Evolutionary conservation across 2,329 filamentous ascomycete genomes (phyloP), one percentile per base, ranked within the genome.

Genomic region (Fusarium stilboides): DNA sequence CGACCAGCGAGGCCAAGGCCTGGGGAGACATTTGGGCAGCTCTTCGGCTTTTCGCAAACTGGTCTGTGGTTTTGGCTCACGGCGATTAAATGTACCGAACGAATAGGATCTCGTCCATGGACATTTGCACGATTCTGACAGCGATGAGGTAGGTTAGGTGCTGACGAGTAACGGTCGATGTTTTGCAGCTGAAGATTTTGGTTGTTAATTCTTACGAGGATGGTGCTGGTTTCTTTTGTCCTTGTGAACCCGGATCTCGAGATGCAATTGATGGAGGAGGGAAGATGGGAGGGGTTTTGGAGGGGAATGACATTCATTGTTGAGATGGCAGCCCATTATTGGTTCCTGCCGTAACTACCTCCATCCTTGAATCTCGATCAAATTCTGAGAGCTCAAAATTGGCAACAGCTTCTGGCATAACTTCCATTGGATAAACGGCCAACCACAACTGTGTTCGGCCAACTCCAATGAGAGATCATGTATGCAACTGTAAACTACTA

Each of bases 1-100:
- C 73, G 72, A 70, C 68, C 47, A 59, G 51, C 22, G 33, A 64
- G 15, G 50, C 43, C 68, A 40, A 68, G 26, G 58, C 47, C 67
- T 42, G 65, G 55, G 61, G 62, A 65, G 56, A 20, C 47, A 45
- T 45, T 57, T 57, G 60, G 55, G 55, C 57, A 66, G 47, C 62
- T 71, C 51, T 57, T 70, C 47, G 54, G 54, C 53, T 56, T 64
- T 59, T 51, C 45, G 47, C 52, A 62, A 42, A 52, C 52, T 60
- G 42, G 17, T 47, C 39, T 58, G 31, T 59, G 59, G 60, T 73
- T 73, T 66, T 74, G 54, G 57, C 59, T 63, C 63, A 53, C 59
- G 53, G 62, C 55, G 68, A 50, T 20, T 53, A 49, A 67, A 73
- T 74, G 60, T 74, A 66, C 72, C 66, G 72, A 72, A 49, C 72